phyloP scores from a whole-genome alignment of 1,139 yeast genomes.

The Protomyces pachydermus region DNA sequence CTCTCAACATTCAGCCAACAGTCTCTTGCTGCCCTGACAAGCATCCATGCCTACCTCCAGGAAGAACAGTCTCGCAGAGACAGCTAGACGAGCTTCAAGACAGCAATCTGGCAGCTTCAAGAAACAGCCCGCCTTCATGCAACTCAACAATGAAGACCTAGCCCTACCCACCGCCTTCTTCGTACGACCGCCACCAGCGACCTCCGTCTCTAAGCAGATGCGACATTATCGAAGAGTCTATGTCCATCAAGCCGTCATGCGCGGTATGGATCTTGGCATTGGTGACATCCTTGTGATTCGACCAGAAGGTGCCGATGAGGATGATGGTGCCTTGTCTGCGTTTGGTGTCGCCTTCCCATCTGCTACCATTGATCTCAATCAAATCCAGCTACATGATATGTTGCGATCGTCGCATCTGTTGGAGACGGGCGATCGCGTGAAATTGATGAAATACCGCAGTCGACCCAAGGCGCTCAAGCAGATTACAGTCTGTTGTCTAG shows the following conservation, averaged over 20 bases:
- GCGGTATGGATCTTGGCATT: constrained; percentile 4
- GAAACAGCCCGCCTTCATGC: neutral
- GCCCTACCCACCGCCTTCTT: neutral
- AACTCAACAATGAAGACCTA: neutral
- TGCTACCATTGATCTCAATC: constrained; percentile 2
- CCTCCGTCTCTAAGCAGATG: constrained; percentile 4
- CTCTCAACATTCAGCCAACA: too few relatives aligned
- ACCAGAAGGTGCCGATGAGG: constrained; percentile 18
- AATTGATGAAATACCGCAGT: constrained; percentile 11
- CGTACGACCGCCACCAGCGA: neutral
- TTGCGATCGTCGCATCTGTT: constrained; percentile 17
- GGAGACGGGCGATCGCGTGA: constrained; percentile 28
- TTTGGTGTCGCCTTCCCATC: constrained; percentile 21
- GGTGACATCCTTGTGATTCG: constrained; percentile 20
- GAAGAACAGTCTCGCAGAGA: neutral
- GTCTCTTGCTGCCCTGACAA: too few relatives aligned
- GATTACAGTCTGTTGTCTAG: constrained; percentile 17
- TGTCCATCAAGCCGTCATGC: constrained; percentile 17
- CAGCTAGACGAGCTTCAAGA: neutral
- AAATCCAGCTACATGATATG: constrained; percentile 18
- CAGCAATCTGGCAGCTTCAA: neutral
- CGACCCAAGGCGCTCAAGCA: constrained; percentile 1
- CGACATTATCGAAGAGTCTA: constrained; percentile 17
- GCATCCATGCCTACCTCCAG: neutral
- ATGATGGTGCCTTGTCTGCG: constrained; percentile 15